phyloP scores from a whole-genome alignment of 306 rosid genomes.

The Pyrus betulifolia region DNA sequence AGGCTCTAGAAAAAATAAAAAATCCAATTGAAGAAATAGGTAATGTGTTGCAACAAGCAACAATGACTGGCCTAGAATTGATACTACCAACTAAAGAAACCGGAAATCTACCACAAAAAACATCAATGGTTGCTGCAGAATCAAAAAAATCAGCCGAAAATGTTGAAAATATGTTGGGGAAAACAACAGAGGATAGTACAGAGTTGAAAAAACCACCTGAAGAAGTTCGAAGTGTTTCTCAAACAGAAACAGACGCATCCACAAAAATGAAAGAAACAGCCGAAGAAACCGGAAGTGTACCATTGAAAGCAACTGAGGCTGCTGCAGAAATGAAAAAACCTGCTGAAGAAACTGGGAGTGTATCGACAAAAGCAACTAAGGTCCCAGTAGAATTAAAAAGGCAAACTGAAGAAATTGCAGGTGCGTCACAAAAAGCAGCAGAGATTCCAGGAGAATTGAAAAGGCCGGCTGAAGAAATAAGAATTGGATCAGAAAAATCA shows the following conservation, averaged over 20 bases:
- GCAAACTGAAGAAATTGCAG: background rate
- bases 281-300: background rate
- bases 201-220: background rate
- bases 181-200: background rate
- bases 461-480: background rate
- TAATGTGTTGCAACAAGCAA: background rate
- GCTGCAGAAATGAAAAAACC: background rate
- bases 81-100: background rate
- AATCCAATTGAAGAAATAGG: background rate
- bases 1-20: background rate
- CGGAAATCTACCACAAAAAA: background rate
- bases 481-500: background rate
- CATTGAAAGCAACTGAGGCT: background rate
- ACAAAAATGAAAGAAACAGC: background rate
- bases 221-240: background rate
- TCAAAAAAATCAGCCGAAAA: background rate
- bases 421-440: background rate
- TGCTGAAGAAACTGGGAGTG: background rate
- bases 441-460: background rate
- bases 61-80: background rate
- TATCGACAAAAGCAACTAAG: background rate
- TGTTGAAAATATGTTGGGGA: background rate
- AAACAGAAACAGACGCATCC: background rate
- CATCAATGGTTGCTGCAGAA: background rate
- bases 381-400: background rate